Evolutionary conservation across 129 eudicot species (phyloP).

Genomic region (Rutidosis leptorrhynchoides): DNA sequence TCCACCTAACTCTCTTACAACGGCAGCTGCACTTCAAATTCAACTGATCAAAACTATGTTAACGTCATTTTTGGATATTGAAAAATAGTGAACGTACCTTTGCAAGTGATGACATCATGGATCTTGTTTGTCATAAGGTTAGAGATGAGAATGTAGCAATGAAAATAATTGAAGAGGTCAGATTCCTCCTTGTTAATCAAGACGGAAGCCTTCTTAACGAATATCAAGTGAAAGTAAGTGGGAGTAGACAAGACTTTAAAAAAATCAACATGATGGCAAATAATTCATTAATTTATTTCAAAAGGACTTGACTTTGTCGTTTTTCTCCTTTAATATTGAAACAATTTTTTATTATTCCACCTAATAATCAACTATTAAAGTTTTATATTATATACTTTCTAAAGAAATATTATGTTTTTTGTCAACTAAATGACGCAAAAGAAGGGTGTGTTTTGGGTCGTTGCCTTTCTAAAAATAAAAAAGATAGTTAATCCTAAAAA

Average conservation of each 20-base stretch:
- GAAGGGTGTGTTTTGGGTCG: too few species aligned
- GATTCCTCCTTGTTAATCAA: not conserved
- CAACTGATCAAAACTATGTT: not conserved
- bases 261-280: too few species aligned
- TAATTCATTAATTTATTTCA: too few species aligned
- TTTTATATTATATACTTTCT: too few species aligned
- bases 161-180: not conserved
- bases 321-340: too few species aligned
- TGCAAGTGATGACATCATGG: constrained; percentile 30
- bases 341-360: too few species aligned
- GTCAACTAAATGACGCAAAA: too few species aligned
- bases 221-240: not conserved
- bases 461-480: too few species aligned
- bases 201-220: not conserved
- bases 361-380: too few species aligned
- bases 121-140: constrained; percentile 1
- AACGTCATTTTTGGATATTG: not conserved
- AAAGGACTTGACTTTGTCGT: too few species aligned
- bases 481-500: too few species aligned
- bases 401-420: too few species aligned
- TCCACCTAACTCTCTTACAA: constrained; percentile 42
- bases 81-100: constrained; percentile 18
- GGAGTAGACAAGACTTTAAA: not conserved
- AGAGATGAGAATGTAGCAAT: not conserved
- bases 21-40: constrained; percentile 49